These are phyloP conservation scores for Gossypium laxum DNA, from an alignment of 441 rosid genomes.

Conservation along the genomic window DNA sequence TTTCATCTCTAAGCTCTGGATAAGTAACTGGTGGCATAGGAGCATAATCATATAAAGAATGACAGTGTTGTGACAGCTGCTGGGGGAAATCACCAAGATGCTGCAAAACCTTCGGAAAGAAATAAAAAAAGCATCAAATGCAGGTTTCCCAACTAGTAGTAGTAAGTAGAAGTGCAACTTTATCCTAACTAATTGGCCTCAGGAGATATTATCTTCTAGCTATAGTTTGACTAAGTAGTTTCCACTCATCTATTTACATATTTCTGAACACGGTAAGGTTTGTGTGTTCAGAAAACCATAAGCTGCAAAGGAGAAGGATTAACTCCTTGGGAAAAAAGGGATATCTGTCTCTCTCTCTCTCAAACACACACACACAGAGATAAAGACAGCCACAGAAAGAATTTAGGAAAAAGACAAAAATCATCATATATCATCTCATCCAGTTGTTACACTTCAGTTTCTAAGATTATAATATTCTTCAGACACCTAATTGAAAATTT, in stretches of 20 bases:
- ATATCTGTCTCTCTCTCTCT: background rate
- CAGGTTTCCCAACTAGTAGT: background rate
- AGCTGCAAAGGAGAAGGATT: background rate
- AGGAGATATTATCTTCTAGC: background rate
- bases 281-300: background rate
- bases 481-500: background rate
- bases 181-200: background rate
- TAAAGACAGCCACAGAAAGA: background rate
- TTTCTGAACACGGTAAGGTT: background rate
- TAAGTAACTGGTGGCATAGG: slow-evolving; percentile 99
- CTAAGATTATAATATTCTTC: background rate
- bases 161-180: background rate
- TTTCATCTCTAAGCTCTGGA: slow-evolving; percentile 98
- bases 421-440: background rate
- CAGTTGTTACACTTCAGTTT: background rate
- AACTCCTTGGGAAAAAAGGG: background rate
- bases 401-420: background rate
- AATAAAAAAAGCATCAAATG: slow-evolving; percentile 14
- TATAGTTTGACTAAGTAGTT: background rate
- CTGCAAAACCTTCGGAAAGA: slow-evolving; percentile 72
- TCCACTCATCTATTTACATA: background rate
- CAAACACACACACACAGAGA: background rate
- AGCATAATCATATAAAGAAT: slow-evolving; percentile 86
- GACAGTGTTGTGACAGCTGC: slow-evolving; percentile 95
- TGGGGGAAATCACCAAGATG: slow-evolving; percentile 98